phyloP scores from a whole-genome alignment of 1,139 yeast genomes.

The Diutina rugosa region DNA sequence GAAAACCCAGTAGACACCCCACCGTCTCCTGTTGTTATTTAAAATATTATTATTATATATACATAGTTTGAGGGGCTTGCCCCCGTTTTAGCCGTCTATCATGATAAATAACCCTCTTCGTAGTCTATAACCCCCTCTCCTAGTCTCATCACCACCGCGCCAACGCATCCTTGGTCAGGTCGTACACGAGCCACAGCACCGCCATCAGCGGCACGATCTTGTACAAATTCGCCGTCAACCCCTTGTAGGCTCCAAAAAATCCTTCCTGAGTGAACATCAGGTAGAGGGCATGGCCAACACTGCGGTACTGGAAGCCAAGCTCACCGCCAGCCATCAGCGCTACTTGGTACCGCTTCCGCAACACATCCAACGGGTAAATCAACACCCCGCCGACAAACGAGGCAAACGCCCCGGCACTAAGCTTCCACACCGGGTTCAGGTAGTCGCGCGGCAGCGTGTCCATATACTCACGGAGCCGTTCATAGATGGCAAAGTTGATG shows the following conservation, averaged over 20 bases:
- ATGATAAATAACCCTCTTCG: not conserved
- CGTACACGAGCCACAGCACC: constrained; percentile 84
- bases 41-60: no score
- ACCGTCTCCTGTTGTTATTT: not conserved
- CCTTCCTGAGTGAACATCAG: constrained; percentile 70
- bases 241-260: constrained; percentile 70
- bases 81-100: not conserved
- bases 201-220: constrained; percentile 95
- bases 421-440: constrained; percentile 40
- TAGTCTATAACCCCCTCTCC: not conserved
- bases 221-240: constrained; percentile 76
- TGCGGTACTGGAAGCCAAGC: constrained; percentile 66
- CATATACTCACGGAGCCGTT: constrained; percentile 54
- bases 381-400: constrained; percentile 61
- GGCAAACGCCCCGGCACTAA: constrained; percentile 71
- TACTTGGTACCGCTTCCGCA: constrained; percentile 85
- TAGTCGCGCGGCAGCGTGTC: constrained; percentile 20
- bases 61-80: not conserved
- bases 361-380: constrained; percentile 83
- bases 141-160: constrained; percentile 15
- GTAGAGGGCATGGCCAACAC: constrained; percentile 58
- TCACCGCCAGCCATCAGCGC: constrained; percentile 70
- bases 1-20: constrained; percentile 4
- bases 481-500: constrained; percentile 82
- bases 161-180: constrained; percentile 37